Conservation (phyloP, 2,329 filamentous ascomycete species). For the Trichoderma polysporum region DNA sequence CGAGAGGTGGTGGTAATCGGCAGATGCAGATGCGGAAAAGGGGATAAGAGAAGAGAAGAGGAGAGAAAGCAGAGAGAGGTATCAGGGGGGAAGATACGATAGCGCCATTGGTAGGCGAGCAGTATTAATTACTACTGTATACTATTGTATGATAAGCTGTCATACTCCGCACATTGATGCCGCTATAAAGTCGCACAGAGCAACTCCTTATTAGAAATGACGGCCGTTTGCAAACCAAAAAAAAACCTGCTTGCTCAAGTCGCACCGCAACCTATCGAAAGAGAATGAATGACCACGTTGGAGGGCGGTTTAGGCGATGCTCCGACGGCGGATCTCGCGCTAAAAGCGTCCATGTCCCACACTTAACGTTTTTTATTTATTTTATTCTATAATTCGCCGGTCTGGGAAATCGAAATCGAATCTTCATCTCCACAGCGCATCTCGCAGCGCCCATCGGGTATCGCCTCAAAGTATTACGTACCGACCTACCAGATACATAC, state of each 20-base stretch:
- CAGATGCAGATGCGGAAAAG: not conserved
- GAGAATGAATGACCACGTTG: too few species aligned
- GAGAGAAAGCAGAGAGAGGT: not conserved
- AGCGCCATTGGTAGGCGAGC: not conserved
- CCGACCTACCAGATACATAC: too few species aligned
- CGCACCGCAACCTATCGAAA: not conserved
- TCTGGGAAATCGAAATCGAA: not conserved
- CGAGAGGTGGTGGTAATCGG: not conserved
- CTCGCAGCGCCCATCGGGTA: not conserved
- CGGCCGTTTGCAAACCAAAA: too few species aligned
- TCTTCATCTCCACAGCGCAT: not conserved
- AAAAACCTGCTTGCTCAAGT: not conserved
- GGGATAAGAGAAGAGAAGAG: not conserved
- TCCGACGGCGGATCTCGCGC: not conserved
- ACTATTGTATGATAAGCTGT: not conserved
- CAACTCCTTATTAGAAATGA: not conserved
- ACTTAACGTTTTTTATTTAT: too few species aligned
- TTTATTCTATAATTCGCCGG: not conserved
- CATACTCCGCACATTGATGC: not conserved
- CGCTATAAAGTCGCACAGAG: not conserved
- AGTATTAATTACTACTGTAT: too few species aligned
- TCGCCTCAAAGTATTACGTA: not conserved
- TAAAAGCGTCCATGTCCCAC: not conserved
- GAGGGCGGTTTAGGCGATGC: not conserved
- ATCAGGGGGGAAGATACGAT: not conserved